These are phyloP conservation scores for Myxozyma melibiosi DNA, from an alignment of 805 yeast species.

Conservation along the genomic window DNA sequence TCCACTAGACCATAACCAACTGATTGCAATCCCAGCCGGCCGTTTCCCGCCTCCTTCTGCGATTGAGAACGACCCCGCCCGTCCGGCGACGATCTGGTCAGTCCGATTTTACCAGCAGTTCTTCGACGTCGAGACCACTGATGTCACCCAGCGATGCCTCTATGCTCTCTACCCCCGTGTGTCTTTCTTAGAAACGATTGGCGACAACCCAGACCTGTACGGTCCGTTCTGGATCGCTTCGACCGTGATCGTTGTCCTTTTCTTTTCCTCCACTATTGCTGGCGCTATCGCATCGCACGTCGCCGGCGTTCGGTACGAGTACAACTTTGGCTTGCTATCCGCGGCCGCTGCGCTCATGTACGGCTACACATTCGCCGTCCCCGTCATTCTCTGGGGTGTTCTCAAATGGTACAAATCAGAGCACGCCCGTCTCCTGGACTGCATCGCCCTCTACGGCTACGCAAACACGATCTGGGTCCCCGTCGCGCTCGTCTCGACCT, in stretches of 20 bases:
- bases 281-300: conserved; percentile 57
- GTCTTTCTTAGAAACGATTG: conserved; percentile 43
- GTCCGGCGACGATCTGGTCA: conserved; percentile 25
- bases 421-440: conserved; percentile 53
- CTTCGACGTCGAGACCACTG: conserved; percentile 68
- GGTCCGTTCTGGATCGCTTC: conserved; percentile 93
- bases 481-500: conserved; percentile 50
- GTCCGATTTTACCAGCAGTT: conserved; percentile 43
- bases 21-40: neutral
- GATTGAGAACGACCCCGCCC: conserved; percentile 26
- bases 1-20: neutral
- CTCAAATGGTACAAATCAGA: conserved; percentile 60
- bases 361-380: conserved; percentile 71
- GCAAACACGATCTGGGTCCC: conserved; percentile 86
- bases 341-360: conserved; percentile 71
- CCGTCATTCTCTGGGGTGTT: conserved; percentile 55
- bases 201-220: conserved; percentile 68
- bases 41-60: conserved; percentile 20
- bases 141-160: conserved; percentile 58
- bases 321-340: conserved; percentile 62
- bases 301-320: conserved; percentile 54
- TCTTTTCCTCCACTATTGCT: conserved; percentile 72
- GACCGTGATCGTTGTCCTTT: conserved; percentile 71
- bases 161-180: conserved; percentile 60
- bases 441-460: conserved; percentile 81